Percentiles rank a stretch among this genome's conserved stretches.
These are phyloP conservation scores for Wallemia hederae DNA, from an alignment of 1,284 basidiomycete genomes.

Conservation along the genomic window DNA sequence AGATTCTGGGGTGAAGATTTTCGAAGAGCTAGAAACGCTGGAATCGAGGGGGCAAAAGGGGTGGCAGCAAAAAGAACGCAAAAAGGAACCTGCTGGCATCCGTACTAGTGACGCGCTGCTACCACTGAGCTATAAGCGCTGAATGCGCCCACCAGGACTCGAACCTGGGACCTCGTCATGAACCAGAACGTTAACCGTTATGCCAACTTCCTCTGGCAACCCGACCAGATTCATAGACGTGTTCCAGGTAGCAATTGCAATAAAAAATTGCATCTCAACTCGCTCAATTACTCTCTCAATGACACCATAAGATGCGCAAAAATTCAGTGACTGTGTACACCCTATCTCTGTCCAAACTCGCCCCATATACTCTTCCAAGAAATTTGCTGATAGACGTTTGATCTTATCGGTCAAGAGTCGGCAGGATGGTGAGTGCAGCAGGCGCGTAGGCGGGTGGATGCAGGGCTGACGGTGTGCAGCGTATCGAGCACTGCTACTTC, in stretches of 20 bases:
- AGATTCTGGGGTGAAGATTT: not conserved
- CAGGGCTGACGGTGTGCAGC: conserved; percentile 22
- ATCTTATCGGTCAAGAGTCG: conserved; percentile 3
- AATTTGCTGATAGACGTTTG: conserved; percentile 5
- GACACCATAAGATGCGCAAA: not conserved
- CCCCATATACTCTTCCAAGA: not conserved
- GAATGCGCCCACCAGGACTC: not conserved
- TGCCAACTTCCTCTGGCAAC: not conserved
- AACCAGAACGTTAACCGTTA: not conserved
- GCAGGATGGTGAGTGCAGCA: not conserved
- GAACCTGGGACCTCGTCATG: not conserved
- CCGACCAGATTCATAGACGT: not conserved
- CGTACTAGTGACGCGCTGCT: not conserved
- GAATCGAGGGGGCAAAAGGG: not conserved
- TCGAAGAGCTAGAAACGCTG: too few species aligned
- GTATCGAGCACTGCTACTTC: conserved; percentile 69
- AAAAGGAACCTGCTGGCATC: not conserved
- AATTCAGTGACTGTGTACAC: not conserved
- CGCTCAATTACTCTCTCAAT: not conserved
- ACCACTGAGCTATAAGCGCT: not conserved
- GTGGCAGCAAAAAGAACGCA: not conserved
- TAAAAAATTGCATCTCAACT: not conserved
- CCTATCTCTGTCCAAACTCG: not conserved
- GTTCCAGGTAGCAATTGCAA: not conserved
- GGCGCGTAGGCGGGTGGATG: not conserved